Evolutionary conservation across 768 basidiomycete species (phyloP), one percentile per base, ranked within the genome.

Genomic region (Infundibulicybe gibba): DNA sequence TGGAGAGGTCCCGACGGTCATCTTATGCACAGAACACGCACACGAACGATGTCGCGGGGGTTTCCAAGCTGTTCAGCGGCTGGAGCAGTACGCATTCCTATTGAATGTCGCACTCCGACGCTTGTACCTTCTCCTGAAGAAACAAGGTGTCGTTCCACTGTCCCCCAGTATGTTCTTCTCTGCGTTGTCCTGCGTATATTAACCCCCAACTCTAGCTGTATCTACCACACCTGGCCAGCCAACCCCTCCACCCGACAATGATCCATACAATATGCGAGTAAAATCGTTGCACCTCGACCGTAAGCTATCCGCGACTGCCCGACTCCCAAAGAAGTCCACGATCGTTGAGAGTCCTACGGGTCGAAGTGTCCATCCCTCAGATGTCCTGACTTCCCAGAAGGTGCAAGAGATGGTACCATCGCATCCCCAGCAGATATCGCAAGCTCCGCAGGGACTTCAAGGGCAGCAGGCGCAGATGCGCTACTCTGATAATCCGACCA

Each of bases 1-100:
- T 66, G 87, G 86, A 46, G 79, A 81, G 49, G 79, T 87, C 19
- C 88, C 89, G 16, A 81, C 76, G 25, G 69, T 80, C 42, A 81
- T 92, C 52, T 78, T 83, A 49, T 98, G 95, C 64, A 76, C 74
- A 5, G 83, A 86, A 12, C 94, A 95, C 62, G 82, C 77, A 6
- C 82, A 85, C 59, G 56, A 67, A 20, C 78, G 76, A 13, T 90
- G 86, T 57, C 72, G 80, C 47, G 60, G 67, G 17, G 93, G 94
- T 10, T 97, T 98, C 67, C 88, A 90, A 60, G 77, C 90, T 14
- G 97, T 97, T 13, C 92, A 94, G 50, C 76, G 95, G 47, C 68
- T 99, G 53, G 97, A 99, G 71, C 97, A 99, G 62, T 99, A 97
- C 64, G 91, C 97, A 2, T 99, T 94, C 74, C 68, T 99, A 47